Evolutionary conservation across 495 filamentous ascomycete genomes (phyloP).

Genomic region (Hypomontagnella monticulosa): DNA sequence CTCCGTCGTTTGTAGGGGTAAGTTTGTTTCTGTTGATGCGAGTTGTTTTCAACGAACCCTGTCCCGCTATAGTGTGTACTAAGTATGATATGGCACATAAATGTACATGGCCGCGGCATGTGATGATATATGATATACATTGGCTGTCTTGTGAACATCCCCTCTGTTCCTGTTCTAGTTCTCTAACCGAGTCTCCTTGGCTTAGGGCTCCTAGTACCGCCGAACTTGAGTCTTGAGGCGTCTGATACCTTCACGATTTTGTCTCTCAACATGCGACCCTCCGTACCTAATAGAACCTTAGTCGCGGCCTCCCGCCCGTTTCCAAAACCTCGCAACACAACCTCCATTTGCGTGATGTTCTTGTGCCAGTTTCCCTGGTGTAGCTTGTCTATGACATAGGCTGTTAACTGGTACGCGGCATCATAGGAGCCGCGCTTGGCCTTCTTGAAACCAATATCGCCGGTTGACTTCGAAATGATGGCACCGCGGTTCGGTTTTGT

Average conservation of each 20-base stretch:
- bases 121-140: conserved; percentile 35
- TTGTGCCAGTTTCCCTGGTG: conserved; percentile 73
- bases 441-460: conserved; percentile 89
- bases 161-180: conserved; percentile 6
- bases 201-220: conserved; percentile 85
- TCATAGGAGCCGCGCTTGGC: conserved; percentile 81
- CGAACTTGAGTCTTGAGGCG: conserved; percentile 90
- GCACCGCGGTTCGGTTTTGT: conserved; percentile 80
- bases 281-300: conserved; percentile 86
- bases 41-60: conserved; percentile 7
- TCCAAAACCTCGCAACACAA: conserved; percentile 85
- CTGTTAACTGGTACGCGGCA: conserved; percentile 88
- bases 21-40: neutral
- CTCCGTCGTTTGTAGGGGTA: conserved; percentile 4
- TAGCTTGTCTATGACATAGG: conserved; percentile 79
- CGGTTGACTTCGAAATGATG: conserved; percentile 77
- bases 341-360: conserved; percentile 73
- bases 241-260: conserved; percentile 82
- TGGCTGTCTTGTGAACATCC: conserved; percentile 3
- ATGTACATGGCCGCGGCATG: conserved; percentile 33
- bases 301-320: conserved; percentile 84
- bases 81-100: conserved; percentile 24
- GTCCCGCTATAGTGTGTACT: no score
- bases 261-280: conserved; percentile 76
- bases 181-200: conserved; percentile 81